Evolutionary conservation across 1,139 yeast genomes (phyloP).

Genomic region (Komagataea norvegica): DNA sequence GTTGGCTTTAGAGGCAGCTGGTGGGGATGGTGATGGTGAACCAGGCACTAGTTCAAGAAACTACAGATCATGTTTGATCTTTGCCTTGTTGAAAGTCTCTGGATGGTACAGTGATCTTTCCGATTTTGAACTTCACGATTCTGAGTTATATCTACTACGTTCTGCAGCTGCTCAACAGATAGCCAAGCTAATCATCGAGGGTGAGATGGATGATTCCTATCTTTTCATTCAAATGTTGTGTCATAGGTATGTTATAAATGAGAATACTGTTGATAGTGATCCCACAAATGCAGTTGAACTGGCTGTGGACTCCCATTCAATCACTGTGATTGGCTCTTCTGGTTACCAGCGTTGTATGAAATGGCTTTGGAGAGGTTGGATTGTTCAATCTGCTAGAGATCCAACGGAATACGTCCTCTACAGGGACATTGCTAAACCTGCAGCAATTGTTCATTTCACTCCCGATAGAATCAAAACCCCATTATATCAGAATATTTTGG

Average conservation of each 20-base stretch:
- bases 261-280: constrained; percentile 55
- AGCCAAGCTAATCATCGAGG: constrained; percentile 67
- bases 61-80: constrained; percentile 64
- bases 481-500: constrained; percentile 69
- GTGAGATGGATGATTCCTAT: constrained; percentile 52
- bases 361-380: constrained; percentile 95
- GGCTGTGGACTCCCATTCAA: constrained; percentile 83
- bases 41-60: constrained; percentile 52
- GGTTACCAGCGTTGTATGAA: constrained; percentile 84
- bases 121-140: constrained; percentile 59
- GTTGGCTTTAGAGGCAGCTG: constrained; percentile 71
- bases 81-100: constrained; percentile 68
- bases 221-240: constrained; percentile 74
- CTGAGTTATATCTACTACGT: constrained; percentile 55
- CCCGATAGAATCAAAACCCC: constrained; percentile 86
- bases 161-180: constrained; percentile 67
- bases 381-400: constrained; percentile 66
- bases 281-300: constrained; percentile 74
- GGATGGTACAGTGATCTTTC: constrained; percentile 71
- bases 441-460: constrained; percentile 63
- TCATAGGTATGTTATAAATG: constrained; percentile 64
- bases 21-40: constrained; percentile 66
- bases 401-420: constrained; percentile 67
- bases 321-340: constrained; percentile 67
- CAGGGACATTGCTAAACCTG: constrained; percentile 52